A percentile compares a stretch with the other conserved stretches of the same genome.
Conservation (phyloP, 495 filamentous ascomycete species). For the Aspergillus ellipticus region DNA sequence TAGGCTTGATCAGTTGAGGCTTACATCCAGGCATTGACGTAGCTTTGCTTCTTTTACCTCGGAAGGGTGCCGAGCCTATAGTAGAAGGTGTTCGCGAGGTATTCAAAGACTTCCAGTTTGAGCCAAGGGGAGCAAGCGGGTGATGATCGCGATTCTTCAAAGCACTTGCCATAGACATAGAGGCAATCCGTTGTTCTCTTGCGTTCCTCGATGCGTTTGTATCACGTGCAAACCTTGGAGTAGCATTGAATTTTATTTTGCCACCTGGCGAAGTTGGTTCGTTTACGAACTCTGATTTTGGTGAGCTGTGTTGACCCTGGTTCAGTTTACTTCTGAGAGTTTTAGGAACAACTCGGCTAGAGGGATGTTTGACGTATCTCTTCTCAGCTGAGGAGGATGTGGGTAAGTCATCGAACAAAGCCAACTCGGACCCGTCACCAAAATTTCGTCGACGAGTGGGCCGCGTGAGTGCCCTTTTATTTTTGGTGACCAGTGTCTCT, state of each 20-base stretch:
- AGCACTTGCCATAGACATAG: slow-evolving; percentile 37
- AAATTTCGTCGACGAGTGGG: slow-evolving; percentile 74
- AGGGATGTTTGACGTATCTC: slow-evolving; percentile 75
- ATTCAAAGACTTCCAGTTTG: slow-evolving; percentile 77
- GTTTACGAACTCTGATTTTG: slow-evolving; percentile 46
- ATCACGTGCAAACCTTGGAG: slow-evolving; percentile 87
- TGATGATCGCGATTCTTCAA: slow-evolving; percentile 44
- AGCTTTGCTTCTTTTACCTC: slow-evolving; percentile 56
- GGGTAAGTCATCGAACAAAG: slow-evolving; percentile 91
- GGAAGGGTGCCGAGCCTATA: slow-evolving; percentile 24
- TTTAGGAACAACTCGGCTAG: slow-evolving; percentile 64
- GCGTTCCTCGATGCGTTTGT: slow-evolving; percentile 87
- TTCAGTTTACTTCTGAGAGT: slow-evolving; percentile 59
- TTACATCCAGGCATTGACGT: slow-evolving; percentile 51
- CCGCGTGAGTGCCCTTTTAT: slow-evolving; percentile 66
- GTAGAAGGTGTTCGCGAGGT: slow-evolving; percentile 50
- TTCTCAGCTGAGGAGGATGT: slow-evolving; percentile 79
- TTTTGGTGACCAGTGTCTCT: slow-evolving; percentile 44
- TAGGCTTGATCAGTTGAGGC: slow-evolving; percentile 68
- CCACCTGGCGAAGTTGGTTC: slow-evolving; percentile 52
- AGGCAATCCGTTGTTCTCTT: slow-evolving; percentile 74
- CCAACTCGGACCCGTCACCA: slow-evolving; percentile 88
- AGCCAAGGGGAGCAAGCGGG: slow-evolving; percentile 60
- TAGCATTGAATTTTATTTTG: slow-evolving; percentile 42
- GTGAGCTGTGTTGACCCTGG: slow-evolving; percentile 43